These are phyloP conservation scores for Colletotrichum musae DNA, from an alignment of 2,329 filamentous ascomycete genomes.

Conservation along the genomic window DNA sequence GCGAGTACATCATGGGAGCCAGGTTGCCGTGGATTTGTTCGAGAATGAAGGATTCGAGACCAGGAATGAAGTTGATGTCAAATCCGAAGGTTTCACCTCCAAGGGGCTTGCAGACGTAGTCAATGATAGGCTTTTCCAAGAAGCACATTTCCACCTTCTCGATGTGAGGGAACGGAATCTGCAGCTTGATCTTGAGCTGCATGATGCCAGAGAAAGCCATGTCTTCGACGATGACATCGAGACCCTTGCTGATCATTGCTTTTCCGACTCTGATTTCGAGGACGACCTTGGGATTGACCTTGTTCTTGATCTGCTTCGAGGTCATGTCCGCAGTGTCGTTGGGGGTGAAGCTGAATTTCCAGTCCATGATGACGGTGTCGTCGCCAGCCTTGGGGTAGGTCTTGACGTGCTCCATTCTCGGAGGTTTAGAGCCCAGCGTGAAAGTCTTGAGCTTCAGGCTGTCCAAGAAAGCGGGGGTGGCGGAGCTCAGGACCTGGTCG, in stretches of 20 bases:
- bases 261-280: constrained; percentile 96
- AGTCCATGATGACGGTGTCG: constrained; percentile 98
- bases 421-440: constrained; percentile 93
- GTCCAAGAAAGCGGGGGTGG: constrained; percentile 93
- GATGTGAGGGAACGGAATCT: constrained; percentile 95
- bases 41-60: constrained; percentile 92
- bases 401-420: constrained; percentile 97
- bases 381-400: constrained; percentile 97
- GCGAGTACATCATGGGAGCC: constrained; percentile 97
- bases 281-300: constrained; percentile 96
- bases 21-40: constrained; percentile 97
- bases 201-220: constrained; percentile 97
- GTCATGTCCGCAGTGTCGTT: constrained; percentile 96
- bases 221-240: constrained; percentile 98
- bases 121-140: constrained; percentile 87
- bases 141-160: constrained; percentile 97
- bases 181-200: constrained; percentile 97
- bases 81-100: constrained; percentile 96
- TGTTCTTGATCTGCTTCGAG: constrained; percentile 89
- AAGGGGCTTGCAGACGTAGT: constrained; percentile 98
- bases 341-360: constrained; percentile 99
- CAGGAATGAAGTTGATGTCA: constrained; percentile 99
- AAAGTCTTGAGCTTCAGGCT: constrained; percentile 95
- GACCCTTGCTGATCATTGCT: constrained; percentile 95
- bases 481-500: constrained; percentile 93